A percentile compares a stretch with the other conserved stretches of the same genome.
Evolutionary conservation across 352 stramenopile genomes (phyloP).

Genomic region (Globisporangium yorkense): DNA sequence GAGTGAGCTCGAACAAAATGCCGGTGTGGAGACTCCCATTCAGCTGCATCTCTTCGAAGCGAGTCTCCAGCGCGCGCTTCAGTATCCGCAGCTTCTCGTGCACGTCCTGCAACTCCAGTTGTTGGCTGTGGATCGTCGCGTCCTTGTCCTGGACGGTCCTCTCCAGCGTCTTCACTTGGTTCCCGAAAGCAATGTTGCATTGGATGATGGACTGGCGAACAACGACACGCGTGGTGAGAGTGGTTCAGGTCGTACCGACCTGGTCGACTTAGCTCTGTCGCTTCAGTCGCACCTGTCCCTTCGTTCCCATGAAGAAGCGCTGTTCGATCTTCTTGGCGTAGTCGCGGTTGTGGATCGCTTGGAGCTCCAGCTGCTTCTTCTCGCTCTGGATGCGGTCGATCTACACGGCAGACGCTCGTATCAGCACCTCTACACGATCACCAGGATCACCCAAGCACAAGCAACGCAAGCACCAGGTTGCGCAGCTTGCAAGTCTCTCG

Average conservation of each 20-base stretch:
- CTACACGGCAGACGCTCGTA: constrained; percentile 12
- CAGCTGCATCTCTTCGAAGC: constrained; percentile 53
- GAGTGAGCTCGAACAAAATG: constrained; percentile 69
- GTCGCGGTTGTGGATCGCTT: constrained; percentile 77
- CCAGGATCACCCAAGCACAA: background rate
- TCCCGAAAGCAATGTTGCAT: constrained; percentile 52
- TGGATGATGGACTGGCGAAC: constrained; percentile 43
- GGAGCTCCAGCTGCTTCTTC: constrained; percentile 69
- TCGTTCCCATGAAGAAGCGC: constrained; percentile 72
- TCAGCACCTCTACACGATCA: background rate
- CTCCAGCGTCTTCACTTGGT: constrained; percentile 35
- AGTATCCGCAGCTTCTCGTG: constrained; percentile 60
- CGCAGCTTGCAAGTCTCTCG: constrained; percentile 62
- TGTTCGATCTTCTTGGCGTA: constrained; percentile 86
- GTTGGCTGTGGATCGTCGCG: constrained; percentile 14
- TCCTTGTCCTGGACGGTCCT: constrained; percentile 22
- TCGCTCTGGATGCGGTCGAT: constrained; percentile 71
- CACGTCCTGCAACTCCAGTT: constrained; percentile 31
- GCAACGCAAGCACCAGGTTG: constrained; percentile 25
- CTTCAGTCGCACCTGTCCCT: constrained; percentile 28
- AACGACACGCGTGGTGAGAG: background rate
- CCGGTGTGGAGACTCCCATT: constrained; percentile 73
- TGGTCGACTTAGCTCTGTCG: no score
- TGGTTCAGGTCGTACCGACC: no score
- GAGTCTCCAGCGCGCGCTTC: constrained; percentile 60